Base-by-base conservation (phyloP, 1,284 basidiomycete genomes). In the Marasmius sp. region DNA sequence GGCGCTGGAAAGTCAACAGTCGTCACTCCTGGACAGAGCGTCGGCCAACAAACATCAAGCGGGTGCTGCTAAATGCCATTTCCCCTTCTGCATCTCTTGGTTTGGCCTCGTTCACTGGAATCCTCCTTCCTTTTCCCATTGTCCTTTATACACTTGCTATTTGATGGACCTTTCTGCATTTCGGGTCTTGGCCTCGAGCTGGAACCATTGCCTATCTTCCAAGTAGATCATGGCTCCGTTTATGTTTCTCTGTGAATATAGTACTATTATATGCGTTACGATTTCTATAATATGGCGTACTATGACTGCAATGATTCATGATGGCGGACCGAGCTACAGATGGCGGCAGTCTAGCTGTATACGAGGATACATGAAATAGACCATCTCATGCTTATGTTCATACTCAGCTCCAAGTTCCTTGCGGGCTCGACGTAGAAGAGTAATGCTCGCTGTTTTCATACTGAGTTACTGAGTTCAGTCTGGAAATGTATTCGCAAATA, bases 11-110 rank as follows among this genome's bases (percentile, higher is more conserved):
- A 93, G 78, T 86, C 88, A 57, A 75, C 80, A 43, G 81, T 85
- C 57, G 84, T 90, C 65, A 87, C 86, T 57, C 89, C 90, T 20
- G 91, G 91, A 33, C 88, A 92, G 81, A 88, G 81, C 64, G 88
- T 93, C 59, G 85, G 89, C 74, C 88, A 89, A 76, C 87, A 88
- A 77, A 79, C 86, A 69, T 79, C 84, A 22, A 85, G 88, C 57
- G 86, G 91, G 57, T 94, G 92, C 80, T 94, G 92, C 83, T 83
- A 73, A 77, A 72, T 65, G 64, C 16, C 18, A 48, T 33, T 16
- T 38, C 36, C 16, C 22, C 50, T 48, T n/a, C 38, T 34, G 9
- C 27, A 52, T 38, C 33, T 63, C 56, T 57, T 27, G 38, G 63
- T 58, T 56, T 59, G 57, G 37, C 20, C 8, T 43, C 59, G 18